These are phyloP conservation scores for Candida vartiovaarae DNA, from an alignment of 805 yeast genomes.

Conservation along the genomic window DNA sequence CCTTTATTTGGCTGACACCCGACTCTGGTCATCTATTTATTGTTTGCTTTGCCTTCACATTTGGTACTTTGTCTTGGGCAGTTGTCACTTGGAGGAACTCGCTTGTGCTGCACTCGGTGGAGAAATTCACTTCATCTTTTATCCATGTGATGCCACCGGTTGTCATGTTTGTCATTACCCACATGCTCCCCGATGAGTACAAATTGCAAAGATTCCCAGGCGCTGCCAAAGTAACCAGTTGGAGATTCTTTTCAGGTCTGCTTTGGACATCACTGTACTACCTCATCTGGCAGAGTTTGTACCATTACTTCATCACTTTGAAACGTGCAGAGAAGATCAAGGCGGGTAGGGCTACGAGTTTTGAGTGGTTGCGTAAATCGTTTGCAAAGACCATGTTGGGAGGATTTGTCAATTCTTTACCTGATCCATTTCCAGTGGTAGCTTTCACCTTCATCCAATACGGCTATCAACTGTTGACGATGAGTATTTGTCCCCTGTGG, in stretches of 20 bases:
- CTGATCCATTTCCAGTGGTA: slow-evolving; percentile 78
- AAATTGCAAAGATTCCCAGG: slow-evolving; percentile 68
- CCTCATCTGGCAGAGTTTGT: slow-evolving; percentile 81
- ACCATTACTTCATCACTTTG: slow-evolving; percentile 89
- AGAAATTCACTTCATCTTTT: slow-evolving; percentile 84
- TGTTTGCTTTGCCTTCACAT: slow-evolving; percentile 77
- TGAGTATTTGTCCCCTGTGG: slow-evolving; percentile 89
- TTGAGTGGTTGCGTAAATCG: slow-evolving; percentile 72
- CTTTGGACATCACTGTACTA: slow-evolving; percentile 76
- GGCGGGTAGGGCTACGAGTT: slow-evolving; percentile 82
- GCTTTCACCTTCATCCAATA: slow-evolving; percentile 86
- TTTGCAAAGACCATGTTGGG: slow-evolving; percentile 64
- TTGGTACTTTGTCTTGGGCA: slow-evolving; percentile 89
- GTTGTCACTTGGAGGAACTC: slow-evolving; percentile 96
- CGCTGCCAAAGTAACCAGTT: slow-evolving; percentile 55
- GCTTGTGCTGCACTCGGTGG: slow-evolving; percentile 83
- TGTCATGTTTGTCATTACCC: slow-evolving; percentile 80
- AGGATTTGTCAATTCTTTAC: slow-evolving; percentile 69
- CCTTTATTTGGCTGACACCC: slow-evolving; percentile 82
- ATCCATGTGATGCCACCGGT: slow-evolving; percentile 90
- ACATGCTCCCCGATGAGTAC: slow-evolving; percentile 48
- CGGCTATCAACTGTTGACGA: slow-evolving; percentile 76
- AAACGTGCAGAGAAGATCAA: slow-evolving; percentile 71
- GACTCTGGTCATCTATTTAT: slow-evolving; percentile 64
- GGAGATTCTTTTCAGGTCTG: slow-evolving; percentile 69